Evolutionary conservation across 2,329 filamentous ascomycete species (phyloP).

Genomic region (Xylaria digitata): DNA sequence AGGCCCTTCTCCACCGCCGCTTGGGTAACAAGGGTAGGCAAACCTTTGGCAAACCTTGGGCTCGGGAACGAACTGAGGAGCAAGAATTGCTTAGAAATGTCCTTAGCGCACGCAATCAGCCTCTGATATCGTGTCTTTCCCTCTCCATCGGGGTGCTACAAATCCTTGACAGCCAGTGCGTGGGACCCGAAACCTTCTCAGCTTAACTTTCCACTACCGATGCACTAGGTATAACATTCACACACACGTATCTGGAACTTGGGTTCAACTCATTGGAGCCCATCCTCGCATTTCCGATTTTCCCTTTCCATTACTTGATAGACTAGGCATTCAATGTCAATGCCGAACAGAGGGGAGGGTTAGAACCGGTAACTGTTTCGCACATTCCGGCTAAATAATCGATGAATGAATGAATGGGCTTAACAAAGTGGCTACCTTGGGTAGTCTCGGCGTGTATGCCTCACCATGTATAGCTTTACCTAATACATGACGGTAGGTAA

Average conservation of each 20-base stretch:
- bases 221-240: too few species aligned
- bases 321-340: conserved; percentile 5
- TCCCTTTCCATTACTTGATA: conserved; percentile 16
- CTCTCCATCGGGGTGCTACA: conserved; percentile 6
- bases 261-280: neutral
- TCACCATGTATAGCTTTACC: neutral
- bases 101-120: conserved; percentile 34
- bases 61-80: conserved; percentile 15
- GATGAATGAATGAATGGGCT: conserved; percentile 5
- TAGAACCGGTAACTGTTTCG: conserved; percentile 19
- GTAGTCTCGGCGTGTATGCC: neutral
- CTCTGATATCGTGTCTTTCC: conserved; percentile 30
- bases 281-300: conserved; percentile 2
- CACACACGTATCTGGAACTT: too few species aligned
- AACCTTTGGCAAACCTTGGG: conserved; percentile 25
- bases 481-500: neutral
- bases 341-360: conserved; percentile 26
- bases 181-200: conserved; percentile 22
- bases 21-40: conserved; percentile 32
- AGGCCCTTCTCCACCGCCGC: conserved; percentile 24
- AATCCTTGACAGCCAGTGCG: conserved; percentile 27
- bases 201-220: conserved; percentile 22
- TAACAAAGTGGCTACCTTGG: neutral
- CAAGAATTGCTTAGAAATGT: conserved; percentile 13
- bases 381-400: conserved; percentile 36